Evolutionary conservation across 306 rosid species (phyloP), one percentile per base, ranked within the genome.

Genomic region (Benincasa hispida): DNA sequence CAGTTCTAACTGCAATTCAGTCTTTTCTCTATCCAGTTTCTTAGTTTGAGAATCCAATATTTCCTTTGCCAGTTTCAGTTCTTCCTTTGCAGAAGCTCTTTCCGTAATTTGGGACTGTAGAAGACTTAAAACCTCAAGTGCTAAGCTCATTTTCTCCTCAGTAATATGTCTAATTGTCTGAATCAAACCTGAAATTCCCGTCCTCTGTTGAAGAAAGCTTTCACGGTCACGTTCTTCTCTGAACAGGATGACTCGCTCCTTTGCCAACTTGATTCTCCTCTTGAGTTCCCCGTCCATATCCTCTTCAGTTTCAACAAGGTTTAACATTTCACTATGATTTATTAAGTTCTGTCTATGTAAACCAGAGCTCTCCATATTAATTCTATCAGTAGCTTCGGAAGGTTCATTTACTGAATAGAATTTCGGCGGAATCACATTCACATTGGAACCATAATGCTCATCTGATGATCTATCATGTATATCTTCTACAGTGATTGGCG

Each of bases 401-500:
- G 88, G 80, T 65, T 86, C 88, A 79, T 86, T 84, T 51, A 75
- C 39, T 50, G 82, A 76, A 79, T 77, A 80, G 78, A 66, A 78
- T 63, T 81, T 87, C 54, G 83, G 87, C 34, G 74, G 81, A 77
- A 82, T 68, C 39, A 85, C 81, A 74, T 87, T 90, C 25, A 79
- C 74, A 65, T 84, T 84, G 55, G 93, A 83, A 56, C 80, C 86
- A 69, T 77, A 84, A 30, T 59, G 41, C 79, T 87, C 88, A 81
- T 82, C 87, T 63, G 81, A 57, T 54, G 91, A 79, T 80, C 90
- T 91, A 67, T 87, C 87, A 81, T 85, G 89, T 50, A 90, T 88
- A 75, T 93, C 96, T 69, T 88, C 94, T 27, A 91, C 85, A 19
- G 96, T 87, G 81, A 90, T 83, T 59, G 97, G 98, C 63, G 97